Conservation (phyloP, 257 asterid genomes). For the Solanum sitiens region DNA sequence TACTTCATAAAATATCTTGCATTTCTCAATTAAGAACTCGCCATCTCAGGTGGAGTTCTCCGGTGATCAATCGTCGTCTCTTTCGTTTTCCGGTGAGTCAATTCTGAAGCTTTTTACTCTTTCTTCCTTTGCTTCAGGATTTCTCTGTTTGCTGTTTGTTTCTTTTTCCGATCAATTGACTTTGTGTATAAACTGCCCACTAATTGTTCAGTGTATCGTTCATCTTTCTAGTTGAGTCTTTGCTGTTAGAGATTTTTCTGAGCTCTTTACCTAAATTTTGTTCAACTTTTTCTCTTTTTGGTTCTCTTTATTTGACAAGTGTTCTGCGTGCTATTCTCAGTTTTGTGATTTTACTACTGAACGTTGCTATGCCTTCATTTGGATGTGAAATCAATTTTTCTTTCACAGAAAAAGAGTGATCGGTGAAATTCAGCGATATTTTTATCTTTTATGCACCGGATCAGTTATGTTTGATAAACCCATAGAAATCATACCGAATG, state of each 20-base stretch:
- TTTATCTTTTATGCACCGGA: neutral
- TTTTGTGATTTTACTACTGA: neutral
- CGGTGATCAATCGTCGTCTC: neutral
- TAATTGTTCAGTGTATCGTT: neutral
- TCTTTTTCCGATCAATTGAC: neutral
- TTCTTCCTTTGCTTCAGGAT: neutral
- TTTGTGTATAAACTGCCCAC: neutral
- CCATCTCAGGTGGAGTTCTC: neutral
- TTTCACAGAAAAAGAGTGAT: too few species aligned
- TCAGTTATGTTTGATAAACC: neutral
- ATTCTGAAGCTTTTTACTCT: neutral
- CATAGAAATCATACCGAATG: neutral
- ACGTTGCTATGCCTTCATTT: neutral
- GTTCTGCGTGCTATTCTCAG: neutral
- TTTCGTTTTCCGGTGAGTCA: neutral
- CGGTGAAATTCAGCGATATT: neutral
- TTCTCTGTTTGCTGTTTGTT: neutral
- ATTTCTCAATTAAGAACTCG: neutral
- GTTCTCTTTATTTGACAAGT: neutral
- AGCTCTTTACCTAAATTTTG: neutral
- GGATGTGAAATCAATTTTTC: neutral
- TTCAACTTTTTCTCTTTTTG: neutral
- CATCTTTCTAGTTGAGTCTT: neutral
- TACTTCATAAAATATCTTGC: neutral
- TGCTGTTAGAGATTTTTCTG: neutral